Conservation (phyloP, 805 yeast genomes). For the Starmerella davenportii region DNA sequence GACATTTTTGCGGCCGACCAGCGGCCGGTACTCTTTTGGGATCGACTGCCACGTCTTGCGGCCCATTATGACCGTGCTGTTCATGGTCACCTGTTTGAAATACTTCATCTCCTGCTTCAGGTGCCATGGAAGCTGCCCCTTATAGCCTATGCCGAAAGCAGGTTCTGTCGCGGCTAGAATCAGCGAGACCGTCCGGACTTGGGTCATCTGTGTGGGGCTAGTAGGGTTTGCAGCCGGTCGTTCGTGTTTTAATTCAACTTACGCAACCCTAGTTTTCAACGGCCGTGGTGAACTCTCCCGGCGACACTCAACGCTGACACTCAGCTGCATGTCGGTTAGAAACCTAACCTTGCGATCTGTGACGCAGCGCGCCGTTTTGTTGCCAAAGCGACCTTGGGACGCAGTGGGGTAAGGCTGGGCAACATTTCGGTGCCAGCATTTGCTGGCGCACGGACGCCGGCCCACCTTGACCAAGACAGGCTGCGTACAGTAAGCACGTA, state of each 20-base stretch:
- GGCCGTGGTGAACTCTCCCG: too few relatives aligned
- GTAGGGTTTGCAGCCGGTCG: background rate
- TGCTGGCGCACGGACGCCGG: too few relatives aligned
- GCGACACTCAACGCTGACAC: too few relatives aligned
- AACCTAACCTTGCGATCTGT: too few relatives aligned
- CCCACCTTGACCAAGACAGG: too few relatives aligned
- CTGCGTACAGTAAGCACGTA: too few relatives aligned
- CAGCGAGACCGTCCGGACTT: slow-evolving; percentile 27
- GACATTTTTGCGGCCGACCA: slow-evolving; percentile 56
- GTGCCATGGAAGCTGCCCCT: slow-evolving; percentile 78
- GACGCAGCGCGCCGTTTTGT: too few relatives aligned
- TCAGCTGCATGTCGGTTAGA: too few relatives aligned
- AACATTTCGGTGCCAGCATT: too few relatives aligned
- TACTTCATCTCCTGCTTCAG: slow-evolving; percentile 69
- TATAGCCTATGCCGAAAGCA: slow-evolving; percentile 62
- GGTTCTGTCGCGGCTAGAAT: slow-evolving; percentile 81
- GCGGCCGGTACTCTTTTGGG: slow-evolving; percentile 67
- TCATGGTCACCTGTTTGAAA: slow-evolving; percentile 53
- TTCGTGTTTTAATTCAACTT: background rate
- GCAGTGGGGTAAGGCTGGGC: too few relatives aligned
- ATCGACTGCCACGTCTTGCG: slow-evolving; percentile 91
- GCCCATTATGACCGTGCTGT: slow-evolving; percentile 69
- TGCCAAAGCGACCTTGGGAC: too few relatives aligned
- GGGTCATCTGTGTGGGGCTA: slow-evolving; percentile 1
- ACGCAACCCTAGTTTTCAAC: slow-evolving; percentile 1